A percentile compares a stretch with the other conserved stretches of the same genome.
These are phyloP conservation scores for Tolypocladium inflatum DNA, from an alignment of 2,329 filamentous ascomycete species.

Conservation along the genomic window DNA sequence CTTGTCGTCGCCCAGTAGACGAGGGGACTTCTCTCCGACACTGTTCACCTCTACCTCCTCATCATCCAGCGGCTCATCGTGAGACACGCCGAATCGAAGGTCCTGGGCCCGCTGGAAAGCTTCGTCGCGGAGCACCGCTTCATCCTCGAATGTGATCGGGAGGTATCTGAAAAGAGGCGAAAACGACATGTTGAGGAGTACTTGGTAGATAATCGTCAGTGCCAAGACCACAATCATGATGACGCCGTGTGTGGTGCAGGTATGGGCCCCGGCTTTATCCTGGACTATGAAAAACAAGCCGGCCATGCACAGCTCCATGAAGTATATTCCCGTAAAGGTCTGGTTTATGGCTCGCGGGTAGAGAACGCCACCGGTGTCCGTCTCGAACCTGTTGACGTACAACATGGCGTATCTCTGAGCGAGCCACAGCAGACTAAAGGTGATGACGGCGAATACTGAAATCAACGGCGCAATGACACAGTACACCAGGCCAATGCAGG, in stretches of 20 bases:
- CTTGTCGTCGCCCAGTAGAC: constrained; percentile 24
- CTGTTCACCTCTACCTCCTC: constrained; percentile 29
- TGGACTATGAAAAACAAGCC: constrained; percentile 78
- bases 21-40: constrained; percentile 23
- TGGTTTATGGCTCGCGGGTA: constrained; percentile 93
- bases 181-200: constrained; percentile 74
- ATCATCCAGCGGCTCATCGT: constrained; percentile 43
- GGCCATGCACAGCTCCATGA: constrained; percentile 86
- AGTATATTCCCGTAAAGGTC: constrained; percentile 86
- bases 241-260: constrained; percentile 69
- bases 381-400: constrained; percentile 82
- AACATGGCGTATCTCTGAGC: constrained; percentile 96
- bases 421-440: constrained; percentile 84
- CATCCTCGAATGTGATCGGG: constrained; percentile 91
- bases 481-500: constrained; percentile 85
- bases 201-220: constrained; percentile 69
- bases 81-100: constrained; percentile 52
- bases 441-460: constrained; percentile 85
- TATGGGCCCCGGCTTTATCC: constrained; percentile 40
- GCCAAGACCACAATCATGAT: constrained; percentile 69
- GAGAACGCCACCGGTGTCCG: constrained; percentile 85
- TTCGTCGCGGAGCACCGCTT: constrained; percentile 83
- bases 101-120: constrained; percentile 77
- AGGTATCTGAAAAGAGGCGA: constrained; percentile 78
- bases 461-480: constrained; percentile 84